phyloP scores from a whole-genome alignment of 352 stramenopile genomes.

The Thalassiosira hispida region DNA sequence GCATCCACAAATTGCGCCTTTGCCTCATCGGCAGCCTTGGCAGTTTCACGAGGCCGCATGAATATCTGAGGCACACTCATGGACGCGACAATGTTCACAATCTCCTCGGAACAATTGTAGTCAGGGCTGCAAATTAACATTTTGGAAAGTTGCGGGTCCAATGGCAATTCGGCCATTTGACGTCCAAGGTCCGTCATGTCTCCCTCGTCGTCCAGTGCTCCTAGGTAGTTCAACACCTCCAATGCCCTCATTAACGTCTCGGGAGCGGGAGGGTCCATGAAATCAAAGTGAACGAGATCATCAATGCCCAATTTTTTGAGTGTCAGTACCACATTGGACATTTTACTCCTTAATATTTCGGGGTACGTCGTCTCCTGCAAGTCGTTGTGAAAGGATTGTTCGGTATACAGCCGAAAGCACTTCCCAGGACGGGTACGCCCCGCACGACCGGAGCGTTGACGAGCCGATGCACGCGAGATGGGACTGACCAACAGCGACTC shows the following conservation, averaged over 20 bases:
- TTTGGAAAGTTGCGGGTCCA: slow-evolving; percentile 97
- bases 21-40: slow-evolving; percentile 95
- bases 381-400: slow-evolving; percentile 96
- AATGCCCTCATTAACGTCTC: slow-evolving; percentile 98
- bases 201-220: slow-evolving; percentile 96
- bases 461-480: slow-evolving; percentile 95
- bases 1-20: slow-evolving; percentile 95
- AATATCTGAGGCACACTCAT: slow-evolving; percentile 96
- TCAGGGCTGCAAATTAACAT: slow-evolving; percentile 95
- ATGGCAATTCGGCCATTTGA: slow-evolving; percentile 95
- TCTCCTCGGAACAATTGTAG: slow-evolving; percentile 96
- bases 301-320: slow-evolving; percentile 97
- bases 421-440: slow-evolving; percentile 96
- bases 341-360: slow-evolving; percentile 96
- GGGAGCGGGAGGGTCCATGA: slow-evolving; percentile 98
- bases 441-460: slow-evolving; percentile 94
- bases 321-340: slow-evolving; percentile 91
- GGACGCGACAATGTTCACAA: slow-evolving; percentile 96
- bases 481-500: slow-evolving; percentile 98
- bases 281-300: slow-evolving; percentile 99
- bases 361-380: slow-evolving; percentile 99
- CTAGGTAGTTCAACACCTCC: slow-evolving; percentile 98
- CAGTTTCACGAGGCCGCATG: slow-evolving; percentile 94
- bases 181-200: slow-evolving; percentile 90
- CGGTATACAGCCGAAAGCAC: slow-evolving; percentile 98